Percentiles rank a stretch among this genome's conserved stretches.
phyloP scores from a whole-genome alignment of 2,329 filamentous ascomycete genomes.

The Metarhizium album region DNA sequence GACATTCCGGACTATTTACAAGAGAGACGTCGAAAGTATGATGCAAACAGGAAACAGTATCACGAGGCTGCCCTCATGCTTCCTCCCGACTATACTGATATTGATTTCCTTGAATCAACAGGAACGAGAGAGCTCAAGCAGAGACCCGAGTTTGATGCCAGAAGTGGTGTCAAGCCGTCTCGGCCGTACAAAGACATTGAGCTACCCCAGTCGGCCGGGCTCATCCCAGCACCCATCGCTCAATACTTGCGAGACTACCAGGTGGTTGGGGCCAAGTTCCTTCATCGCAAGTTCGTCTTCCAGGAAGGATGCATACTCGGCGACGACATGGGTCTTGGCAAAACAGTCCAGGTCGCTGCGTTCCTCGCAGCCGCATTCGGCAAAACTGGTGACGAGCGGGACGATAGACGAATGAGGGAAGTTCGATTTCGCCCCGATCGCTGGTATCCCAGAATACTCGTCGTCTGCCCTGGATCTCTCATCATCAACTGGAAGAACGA shows the following conservation, averaged over 20 bases:
- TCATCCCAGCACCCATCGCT: constrained; percentile 81
- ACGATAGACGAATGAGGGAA: constrained; percentile 79
- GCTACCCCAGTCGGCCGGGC: constrained; percentile 62
- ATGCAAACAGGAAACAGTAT: constrained; percentile 46
- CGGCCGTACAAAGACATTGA: constrained; percentile 64
- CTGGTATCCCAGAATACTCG: constrained; percentile 71
- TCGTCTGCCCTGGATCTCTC: constrained; percentile 80
- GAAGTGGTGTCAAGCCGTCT: constrained; percentile 49
- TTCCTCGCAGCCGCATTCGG: constrained; percentile 89
- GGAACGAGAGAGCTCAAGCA: constrained; percentile 38
- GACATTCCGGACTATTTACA: constrained; percentile 65
- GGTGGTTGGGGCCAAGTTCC: constrained; percentile 69
- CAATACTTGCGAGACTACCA: constrained; percentile 92
- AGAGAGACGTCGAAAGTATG: constrained; percentile 57
- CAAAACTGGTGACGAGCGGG: constrained; percentile 82
- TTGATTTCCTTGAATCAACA: constrained; percentile 52
- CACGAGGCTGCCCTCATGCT: constrained; percentile 60
- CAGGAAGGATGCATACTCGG: constrained; percentile 85
- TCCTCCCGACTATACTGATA: constrained; percentile 64
- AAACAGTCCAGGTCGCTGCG: constrained; percentile 91
- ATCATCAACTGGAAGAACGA: constrained; percentile 90
- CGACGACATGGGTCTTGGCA: constrained; percentile 96
- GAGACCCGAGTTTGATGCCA: constrained; percentile 54
- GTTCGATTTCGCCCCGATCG: constrained; percentile 50
- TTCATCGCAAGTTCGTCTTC: constrained; percentile 82